Evolutionary conservation across 306 rosid genomes (phyloP).

Genomic region (Delonix regia): DNA sequence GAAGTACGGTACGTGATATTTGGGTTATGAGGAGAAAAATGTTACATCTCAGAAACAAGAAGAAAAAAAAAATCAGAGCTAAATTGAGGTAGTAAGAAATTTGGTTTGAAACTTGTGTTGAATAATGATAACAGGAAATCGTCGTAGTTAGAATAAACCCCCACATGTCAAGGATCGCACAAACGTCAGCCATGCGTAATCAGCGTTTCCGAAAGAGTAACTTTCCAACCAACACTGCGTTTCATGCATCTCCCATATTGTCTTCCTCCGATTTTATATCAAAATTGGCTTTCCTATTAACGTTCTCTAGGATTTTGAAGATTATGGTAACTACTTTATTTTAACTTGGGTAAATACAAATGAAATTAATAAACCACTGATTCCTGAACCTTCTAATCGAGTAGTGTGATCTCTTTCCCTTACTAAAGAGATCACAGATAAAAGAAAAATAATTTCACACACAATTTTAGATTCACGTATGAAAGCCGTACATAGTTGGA

Average conservation of each 20-base stretch:
- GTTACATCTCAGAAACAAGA: not conserved
- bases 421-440: not conserved
- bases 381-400: not conserved
- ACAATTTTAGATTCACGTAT: not conserved
- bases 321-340: no score
- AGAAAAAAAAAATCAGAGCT: not conserved
- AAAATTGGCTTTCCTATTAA: no score
- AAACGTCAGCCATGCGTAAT: conserved; percentile 42
- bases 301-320: not conserved
- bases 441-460: not conserved
- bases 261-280: not conserved
- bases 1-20: not conserved
- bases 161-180: conserved; percentile 38
- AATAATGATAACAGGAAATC: conserved; percentile 36
- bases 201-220: conserved; percentile 17
- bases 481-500: not conserved
- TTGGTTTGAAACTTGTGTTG: conserved; percentile 1
- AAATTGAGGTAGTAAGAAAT: not conserved
- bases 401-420: conserved; percentile 2
- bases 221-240: not conserved
- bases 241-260: not conserved
- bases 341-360: not conserved
- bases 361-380: not conserved
- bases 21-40: not conserved
- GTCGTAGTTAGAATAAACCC: conserved; percentile 39